Evolutionary conservation across 768 basidiomycete genomes (phyloP), one percentile per base, ranked within the genome.

Genomic region (Mycena metata): DNA sequence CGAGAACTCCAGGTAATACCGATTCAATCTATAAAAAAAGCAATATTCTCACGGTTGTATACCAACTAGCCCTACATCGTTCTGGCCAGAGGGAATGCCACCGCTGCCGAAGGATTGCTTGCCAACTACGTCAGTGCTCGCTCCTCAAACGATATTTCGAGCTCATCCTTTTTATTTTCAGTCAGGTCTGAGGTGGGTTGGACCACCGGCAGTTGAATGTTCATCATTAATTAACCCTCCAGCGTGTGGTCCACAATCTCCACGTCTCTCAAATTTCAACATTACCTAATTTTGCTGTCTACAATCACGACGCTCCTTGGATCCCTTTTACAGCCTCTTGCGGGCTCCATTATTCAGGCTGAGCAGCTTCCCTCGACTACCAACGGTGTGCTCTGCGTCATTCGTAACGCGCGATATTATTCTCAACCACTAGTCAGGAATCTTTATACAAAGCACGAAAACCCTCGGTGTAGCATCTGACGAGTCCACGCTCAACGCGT

Each of bases 91-190:
- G 90, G 89, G 2, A 78, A 79, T 66, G 85, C 84, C 1, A 74
- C 80, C 5, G 89, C 90, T 4, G 81, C 88, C 56, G 85, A 88
- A 67, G 87, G 87, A 52, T 74, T 92, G 21, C 80, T 92, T 21
- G 74, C 90, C 19, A 87, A 92, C 75, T 92, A 92, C 75, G 89
- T 90, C 68, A 61, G 88, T 55, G 30, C 58, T 43, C 36, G 62
- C 39, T 45, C 46, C 36, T 46, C 9, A 8, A 33, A 35, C 35
- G 33, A 36, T 17, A 33, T 23, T 39, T 15, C 2, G 15, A 17
- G 30, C 16, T 67, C 4, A 59, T 36, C 36, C 41, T 30, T 19
- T 49, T 55, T 46, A 9, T 23, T 21, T 50, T 43, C n/a, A 55
- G 52, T 52, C 54, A 68, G 26, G 45, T 57, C 39, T 19, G 50